Conservation (phyloP, 306 rosid species). For the Trichosanthes truncata region DNA sequence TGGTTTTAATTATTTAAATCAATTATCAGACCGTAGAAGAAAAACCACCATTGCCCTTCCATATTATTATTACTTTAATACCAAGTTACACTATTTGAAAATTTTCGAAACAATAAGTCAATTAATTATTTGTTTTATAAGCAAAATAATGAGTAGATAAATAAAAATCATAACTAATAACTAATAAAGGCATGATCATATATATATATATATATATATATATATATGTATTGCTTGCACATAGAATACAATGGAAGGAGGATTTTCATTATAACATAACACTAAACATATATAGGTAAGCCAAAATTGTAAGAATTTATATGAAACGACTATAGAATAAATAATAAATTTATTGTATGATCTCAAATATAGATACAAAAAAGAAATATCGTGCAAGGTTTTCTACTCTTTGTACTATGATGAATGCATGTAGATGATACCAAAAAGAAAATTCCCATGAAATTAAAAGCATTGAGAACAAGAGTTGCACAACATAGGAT, state of each 20-base stretch:
- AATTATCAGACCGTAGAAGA: not conserved
- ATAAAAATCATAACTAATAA: not conserved
- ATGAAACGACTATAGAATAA: not conserved
- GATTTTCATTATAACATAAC: not conserved
- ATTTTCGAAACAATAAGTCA: not conserved
- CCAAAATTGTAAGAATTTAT: not conserved
- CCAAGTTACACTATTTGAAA: not conserved
- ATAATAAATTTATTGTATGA: not conserved
- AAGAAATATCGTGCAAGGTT: not conserved
- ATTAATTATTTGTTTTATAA: not conserved
- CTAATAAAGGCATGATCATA: not conserved
- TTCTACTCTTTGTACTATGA: not conserved
- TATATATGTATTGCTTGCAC: not conserved
- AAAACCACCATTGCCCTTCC: not conserved
- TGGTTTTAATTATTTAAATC: not conserved
- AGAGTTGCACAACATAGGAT: conserved; percentile 13
- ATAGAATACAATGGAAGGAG: not conserved
- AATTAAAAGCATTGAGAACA: conserved; percentile 18
- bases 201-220: no score
- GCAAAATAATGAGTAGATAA: not conserved
- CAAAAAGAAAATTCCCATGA: not conserved
- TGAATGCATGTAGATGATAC: not conserved
- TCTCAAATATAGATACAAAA: not conserved
- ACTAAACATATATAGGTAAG: not conserved
- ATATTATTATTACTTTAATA: not conserved